Percentiles rank a stretch among this genome's conserved stretches.
phyloP scores from a whole-genome alignment of 1,284 basidiomycete species.

The Thelephora terrestris region DNA sequence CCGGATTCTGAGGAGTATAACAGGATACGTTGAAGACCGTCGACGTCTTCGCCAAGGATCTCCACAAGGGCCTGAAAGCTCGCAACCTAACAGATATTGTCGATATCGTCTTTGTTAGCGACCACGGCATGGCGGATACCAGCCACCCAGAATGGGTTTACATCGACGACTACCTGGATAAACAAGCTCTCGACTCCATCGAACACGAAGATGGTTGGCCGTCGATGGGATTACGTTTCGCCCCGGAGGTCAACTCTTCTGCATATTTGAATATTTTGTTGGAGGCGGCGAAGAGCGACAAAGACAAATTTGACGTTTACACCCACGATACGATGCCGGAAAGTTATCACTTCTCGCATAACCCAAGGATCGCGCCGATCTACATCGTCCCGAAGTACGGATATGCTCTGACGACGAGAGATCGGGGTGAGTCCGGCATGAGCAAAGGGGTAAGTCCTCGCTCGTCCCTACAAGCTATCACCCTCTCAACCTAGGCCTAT shows the following conservation, averaged over 20 bases:
- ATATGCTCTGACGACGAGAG: slow-evolving; percentile 56
- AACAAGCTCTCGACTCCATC: slow-evolving; percentile 49
- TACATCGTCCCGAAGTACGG: slow-evolving; percentile 76
- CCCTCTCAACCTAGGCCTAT: background rate
- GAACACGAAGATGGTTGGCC: slow-evolving; percentile 83
- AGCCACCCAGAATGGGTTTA: slow-evolving; percentile 67
- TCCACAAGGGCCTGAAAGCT: slow-evolving; percentile 52
- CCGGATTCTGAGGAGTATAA: background rate
- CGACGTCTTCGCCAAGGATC: slow-evolving; percentile 65
- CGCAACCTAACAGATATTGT: slow-evolving; percentile 77
- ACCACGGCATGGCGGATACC: slow-evolving; percentile 91
- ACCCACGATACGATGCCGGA: slow-evolving; percentile 75
- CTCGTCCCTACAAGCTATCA: background rate
- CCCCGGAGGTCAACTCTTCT: slow-evolving; percentile 41
- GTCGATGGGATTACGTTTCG: slow-evolving; percentile 73
- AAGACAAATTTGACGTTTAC: slow-evolving; percentile 69
- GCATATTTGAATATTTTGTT: slow-evolving; percentile 46
- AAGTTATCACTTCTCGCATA: slow-evolving; percentile 65
- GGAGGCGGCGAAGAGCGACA: slow-evolving; percentile 35
- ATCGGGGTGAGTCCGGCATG: slow-evolving; percentile 54
- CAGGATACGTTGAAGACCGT: slow-evolving; percentile 60
- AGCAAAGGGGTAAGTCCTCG: slow-evolving; percentile 59
- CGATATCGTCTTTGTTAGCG: slow-evolving; percentile 84
- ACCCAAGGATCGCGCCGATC: slow-evolving; percentile 79
- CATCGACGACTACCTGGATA: slow-evolving; percentile 73